Conservation (phyloP, 202 grass and related monocot genomes). For the Tripidium arundinaceum region DNA sequence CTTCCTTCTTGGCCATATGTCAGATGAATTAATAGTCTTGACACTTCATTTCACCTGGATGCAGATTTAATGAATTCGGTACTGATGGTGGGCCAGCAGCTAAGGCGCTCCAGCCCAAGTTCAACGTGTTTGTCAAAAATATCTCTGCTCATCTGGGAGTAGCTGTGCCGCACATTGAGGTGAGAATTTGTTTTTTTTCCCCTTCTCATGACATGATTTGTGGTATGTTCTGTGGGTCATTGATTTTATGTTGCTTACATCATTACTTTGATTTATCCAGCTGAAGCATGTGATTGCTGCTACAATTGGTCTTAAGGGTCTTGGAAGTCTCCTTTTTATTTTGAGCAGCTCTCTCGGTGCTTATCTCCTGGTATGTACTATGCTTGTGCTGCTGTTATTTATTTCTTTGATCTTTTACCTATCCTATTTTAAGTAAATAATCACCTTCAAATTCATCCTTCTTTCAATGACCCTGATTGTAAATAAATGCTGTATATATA, state of each 20-base stretch:
- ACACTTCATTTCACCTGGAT: neutral
- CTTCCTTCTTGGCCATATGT: neutral
- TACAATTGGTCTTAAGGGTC: constrained; percentile 77
- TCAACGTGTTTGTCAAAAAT: constrained; percentile 57
- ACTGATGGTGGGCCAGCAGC: constrained; percentile 84
- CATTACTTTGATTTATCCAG: constrained; percentile 38
- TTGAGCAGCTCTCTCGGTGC: constrained; percentile 78
- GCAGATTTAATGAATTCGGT: constrained; percentile 92
- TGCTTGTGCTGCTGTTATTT: neutral
- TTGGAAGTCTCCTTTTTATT: constrained; percentile 88
- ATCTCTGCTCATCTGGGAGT: constrained; percentile 62
- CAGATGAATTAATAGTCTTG: neutral
- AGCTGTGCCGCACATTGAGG: constrained; percentile 67
- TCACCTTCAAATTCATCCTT: neutral
- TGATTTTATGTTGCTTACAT: neutral
- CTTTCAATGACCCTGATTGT: neutral
- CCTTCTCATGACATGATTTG: neutral
- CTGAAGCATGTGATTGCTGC: constrained; percentile 69
- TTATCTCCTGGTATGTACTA: constrained; percentile 66
- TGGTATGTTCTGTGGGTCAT: neutral
- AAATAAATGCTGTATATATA: neutral
- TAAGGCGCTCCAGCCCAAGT: constrained; percentile 73
- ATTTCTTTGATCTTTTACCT: neutral
- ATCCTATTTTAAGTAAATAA: neutral
- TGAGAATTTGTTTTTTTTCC: constrained; percentile 21